Percentiles rank a stretch among this genome's conserved stretches.
Conservation (phyloP, 2,329 filamentous ascomycete genomes). For the Neofusicoccum ribis region DNA sequence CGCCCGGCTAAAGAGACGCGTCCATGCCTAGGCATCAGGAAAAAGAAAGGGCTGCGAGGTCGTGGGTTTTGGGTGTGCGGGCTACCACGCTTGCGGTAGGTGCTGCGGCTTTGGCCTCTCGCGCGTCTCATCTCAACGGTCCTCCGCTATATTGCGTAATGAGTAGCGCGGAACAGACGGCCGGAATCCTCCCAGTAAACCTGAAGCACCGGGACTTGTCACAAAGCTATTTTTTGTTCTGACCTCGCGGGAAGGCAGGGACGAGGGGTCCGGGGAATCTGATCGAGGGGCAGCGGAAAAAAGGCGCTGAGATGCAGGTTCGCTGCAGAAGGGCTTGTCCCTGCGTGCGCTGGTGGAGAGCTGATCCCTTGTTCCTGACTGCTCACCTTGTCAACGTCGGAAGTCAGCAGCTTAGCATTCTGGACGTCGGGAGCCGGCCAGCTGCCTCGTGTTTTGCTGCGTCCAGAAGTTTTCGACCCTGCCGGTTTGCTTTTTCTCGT, state of each 20-base stretch:
- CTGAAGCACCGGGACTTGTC: conserved; percentile 3
- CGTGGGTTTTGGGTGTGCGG: background rate
- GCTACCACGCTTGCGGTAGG: conserved; percentile 1
- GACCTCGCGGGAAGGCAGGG: background rate
- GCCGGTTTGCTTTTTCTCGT: background rate
- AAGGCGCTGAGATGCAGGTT: conserved; percentile 1
- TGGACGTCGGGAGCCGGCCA: background rate
- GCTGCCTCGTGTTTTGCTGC: background rate
- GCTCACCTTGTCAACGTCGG: background rate
- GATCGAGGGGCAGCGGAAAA: background rate
- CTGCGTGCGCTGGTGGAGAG: background rate
- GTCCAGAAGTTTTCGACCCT: background rate
- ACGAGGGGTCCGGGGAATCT: background rate
- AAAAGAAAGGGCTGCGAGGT: background rate
- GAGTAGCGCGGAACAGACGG: background rate
- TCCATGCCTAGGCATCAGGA: background rate
- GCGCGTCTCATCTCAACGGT: conserved; percentile 7
- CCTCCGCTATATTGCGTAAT: conserved; percentile 5
- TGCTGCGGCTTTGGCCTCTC: background rate
- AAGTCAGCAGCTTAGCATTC: background rate
- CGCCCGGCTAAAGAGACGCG: background rate
- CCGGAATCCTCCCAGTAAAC: background rate
- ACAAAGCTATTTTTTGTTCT: background rate
- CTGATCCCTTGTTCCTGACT: background rate
- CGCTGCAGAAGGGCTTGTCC: conserved; percentile 9